These are phyloP conservation scores for Fusarium bulbicola DNA, from an alignment of 2,329 filamentous ascomycete species.

Conservation along the genomic window DNA sequence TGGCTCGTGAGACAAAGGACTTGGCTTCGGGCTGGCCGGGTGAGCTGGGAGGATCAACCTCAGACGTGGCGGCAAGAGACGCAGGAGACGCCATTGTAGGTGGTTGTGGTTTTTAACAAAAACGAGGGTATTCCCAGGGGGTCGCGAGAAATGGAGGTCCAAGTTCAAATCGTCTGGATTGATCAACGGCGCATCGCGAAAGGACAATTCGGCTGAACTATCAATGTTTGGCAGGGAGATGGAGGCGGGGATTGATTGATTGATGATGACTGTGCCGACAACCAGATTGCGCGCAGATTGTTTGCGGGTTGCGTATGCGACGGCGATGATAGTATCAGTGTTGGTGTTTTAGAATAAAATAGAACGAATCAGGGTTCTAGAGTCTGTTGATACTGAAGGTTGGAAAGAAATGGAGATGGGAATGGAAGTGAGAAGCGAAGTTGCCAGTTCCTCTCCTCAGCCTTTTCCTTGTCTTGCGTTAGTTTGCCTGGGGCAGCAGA, in stretches of 20 bases:
- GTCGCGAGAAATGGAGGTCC: background rate
- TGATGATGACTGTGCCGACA: conserved; percentile 25
- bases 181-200: conserved; percentile 38
- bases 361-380: conserved; percentile 2
- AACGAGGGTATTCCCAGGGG: conserved; percentile 9
- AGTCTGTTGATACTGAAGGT: background rate
- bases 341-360: background rate
- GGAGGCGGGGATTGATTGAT: conserved; percentile 3
- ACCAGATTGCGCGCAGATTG: conserved; percentile 21
- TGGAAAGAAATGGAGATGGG: conserved; percentile 20
- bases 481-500: conserved; percentile 31
- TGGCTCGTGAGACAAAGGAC: conserved; percentile 57
- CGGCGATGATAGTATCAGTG: conserved; percentile 23
- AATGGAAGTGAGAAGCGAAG: conserved; percentile 30
- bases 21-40: conserved; percentile 54
- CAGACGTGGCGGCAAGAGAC: conserved; percentile 55
- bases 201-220: conserved; percentile 1
- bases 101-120: conserved; percentile 6
- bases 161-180: conserved; percentile 12
- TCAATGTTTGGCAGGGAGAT: conserved; percentile 24
- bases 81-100: conserved; percentile 52
- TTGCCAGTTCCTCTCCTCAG: conserved; percentile 28
- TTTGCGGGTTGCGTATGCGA: conserved; percentile 24
- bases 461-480: conserved; percentile 31
- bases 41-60: conserved; percentile 58